Evolutionary conservation across 495 filamentous ascomycete species (phyloP).

Genomic region (Penicillium flavigenum): DNA sequence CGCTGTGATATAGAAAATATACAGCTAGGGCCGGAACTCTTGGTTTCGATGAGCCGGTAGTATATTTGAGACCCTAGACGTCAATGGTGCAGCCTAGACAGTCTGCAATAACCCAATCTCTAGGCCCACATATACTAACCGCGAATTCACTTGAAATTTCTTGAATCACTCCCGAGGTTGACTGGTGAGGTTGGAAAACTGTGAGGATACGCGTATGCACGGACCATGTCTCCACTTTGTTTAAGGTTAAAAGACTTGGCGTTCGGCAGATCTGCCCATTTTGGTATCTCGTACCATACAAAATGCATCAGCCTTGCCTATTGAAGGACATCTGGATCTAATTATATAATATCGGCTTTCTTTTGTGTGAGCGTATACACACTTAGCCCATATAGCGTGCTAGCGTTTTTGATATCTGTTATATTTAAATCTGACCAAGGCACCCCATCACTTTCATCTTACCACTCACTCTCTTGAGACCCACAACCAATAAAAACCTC

Average conservation of each 20-base stretch:
- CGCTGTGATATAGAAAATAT: neutral
- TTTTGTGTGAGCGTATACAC: no score
- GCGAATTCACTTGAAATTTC: neutral
- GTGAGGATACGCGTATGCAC: conserved; percentile 19
- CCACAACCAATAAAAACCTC: neutral
- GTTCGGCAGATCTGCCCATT: neutral
- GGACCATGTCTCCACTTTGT: conserved; percentile 3
- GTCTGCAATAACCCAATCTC: neutral
- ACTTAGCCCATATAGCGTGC: neutral
- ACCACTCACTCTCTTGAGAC: neutral
- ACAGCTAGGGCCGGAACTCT: neutral
- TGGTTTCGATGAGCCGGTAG: conserved; percentile 3
- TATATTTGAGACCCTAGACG: neutral
- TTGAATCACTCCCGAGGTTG: neutral
- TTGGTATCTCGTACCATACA: neutral
- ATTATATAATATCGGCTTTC: neutral
- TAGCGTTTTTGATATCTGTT: neutral
- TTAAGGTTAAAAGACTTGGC: conserved; percentile 3
- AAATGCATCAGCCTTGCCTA: neutral
- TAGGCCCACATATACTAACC: neutral
- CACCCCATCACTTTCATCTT: neutral
- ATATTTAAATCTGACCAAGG: neutral
- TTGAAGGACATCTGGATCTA: neutral
- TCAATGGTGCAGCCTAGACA: neutral
- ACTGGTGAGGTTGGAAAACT: neutral